Base-by-base conservation (phyloP, 257 asterid genomes). In the Gentiana dahurica region DNA sequence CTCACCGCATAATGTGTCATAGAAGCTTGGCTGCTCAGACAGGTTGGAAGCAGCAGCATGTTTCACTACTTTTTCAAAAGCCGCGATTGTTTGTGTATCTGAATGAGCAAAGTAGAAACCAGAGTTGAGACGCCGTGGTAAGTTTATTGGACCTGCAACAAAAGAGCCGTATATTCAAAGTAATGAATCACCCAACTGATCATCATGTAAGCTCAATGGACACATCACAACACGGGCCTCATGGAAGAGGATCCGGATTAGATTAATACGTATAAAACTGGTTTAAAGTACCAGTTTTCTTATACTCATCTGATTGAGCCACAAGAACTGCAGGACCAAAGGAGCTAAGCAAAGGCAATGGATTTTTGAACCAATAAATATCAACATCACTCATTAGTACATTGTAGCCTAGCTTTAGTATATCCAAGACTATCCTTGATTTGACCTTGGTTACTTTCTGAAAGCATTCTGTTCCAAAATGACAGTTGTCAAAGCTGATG, bases 21-120 rank as follows among this genome's bases (percentile, higher is more conserved):
- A 87, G 74, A 88, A 92, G 69, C 97, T 92, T 33, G 97, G 97
- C 66, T 85, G 98, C 70, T 91, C 97, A 1, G 98, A 91, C 3
- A 83, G 81, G 71, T 81, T 83, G 54, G 95, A 83, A 11, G 34
- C 67, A 35, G 82, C 75, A 41, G 98, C 98, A 62, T 85, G 94
- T 68, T 64, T 71, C 79, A 91, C 97, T 51, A 87, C 91, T 79
- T 85, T 91, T 67, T 83, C 82, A 65, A 87, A 12, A 10, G 86
- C 96, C 36, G 79, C 69, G 50, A 84, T 73, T 52, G 96, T 87
- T 53, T 9, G 53, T 46, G 52, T 68, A 70, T 91, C 96, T 13
- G 96, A 85, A 72, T 73, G 80, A 59, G 84, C 85, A 50, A 75
- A 83, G 63, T 85, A 91, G 86, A 91, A 91, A 41, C 98, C 98